Evolutionary conservation across 2,329 filamentous ascomycete species (phyloP), one percentile per base, ranked within the genome.

Genomic region (Apiospora koreana): DNA sequence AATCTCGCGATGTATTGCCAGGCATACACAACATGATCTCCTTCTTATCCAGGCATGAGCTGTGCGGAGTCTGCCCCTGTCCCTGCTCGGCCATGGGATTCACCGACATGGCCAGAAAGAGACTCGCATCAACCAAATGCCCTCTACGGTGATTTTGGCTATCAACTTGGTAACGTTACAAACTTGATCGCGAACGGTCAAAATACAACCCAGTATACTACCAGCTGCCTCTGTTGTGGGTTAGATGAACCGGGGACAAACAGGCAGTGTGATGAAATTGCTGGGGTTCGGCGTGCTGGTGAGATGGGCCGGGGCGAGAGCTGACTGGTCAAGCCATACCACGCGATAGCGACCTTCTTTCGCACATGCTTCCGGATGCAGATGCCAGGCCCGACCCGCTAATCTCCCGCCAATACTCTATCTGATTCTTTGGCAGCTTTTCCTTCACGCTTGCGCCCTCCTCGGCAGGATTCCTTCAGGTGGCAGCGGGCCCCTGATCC

Each of bases 351-450:
- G 18, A n/a, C 54, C 3, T n/a, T n/a, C 31, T 35, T 14, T 62
- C 54, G 54, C 54, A 62, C 54, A 62, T 62, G 31, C 31, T 62
- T 62, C 54, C 54, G 18, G 28, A 62, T 38, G 54, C 54, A n/a
- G 54, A n/a, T 12, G 28, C 54, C 31, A 25, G 50, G 54, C 28
- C 54, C 54, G 21, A 62, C 31, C 54, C 54, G 54, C 54, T 21
- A 62, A 62, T 38, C 54, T 62, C 31, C 54, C 28, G 41, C 31
- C 31, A 28, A 16, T 12, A n/a, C 54, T 62, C 54, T 62, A 38
- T 62, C 31, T 35, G 54, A 10, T 54, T 31, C 25, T 54, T 8
- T 31, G 25, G n/a, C 31, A 21, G 50, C 28, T n/a, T 38, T 38
- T 14, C 31, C 18, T 62, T 18, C 31, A 14, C 54, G 18, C 54